Base-by-base conservation (phyloP, 1,139 yeast species). In the Suhomyces chickasaworum region DNA sequence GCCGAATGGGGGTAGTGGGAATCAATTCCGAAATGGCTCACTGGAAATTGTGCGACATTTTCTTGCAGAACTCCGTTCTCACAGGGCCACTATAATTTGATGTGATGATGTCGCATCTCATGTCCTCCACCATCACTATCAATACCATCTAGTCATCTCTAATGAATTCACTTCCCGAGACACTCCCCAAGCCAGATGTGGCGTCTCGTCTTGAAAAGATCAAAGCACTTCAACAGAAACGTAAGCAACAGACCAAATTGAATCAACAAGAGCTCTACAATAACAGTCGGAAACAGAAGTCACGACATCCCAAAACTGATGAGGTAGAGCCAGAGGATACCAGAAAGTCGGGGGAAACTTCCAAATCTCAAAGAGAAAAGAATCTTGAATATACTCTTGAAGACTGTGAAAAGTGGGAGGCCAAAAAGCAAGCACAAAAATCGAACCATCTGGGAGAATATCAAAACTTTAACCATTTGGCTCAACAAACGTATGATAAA, bases 341-440 rank as follows among this genome's bases (percentile, higher is more conserved):
- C 20, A 16, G 16, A 33, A 33, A 33, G n/a, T 33, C 37, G 5
- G 15, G 9, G 17, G 32, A 15, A 8, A 7, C 30, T 12, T 71
- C 68, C 13, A 63, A 55, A 3, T 77, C 75, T 0, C 71, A 67
- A 21, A 61, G 81, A 15, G 56, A 66, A 39, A 68, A 77, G 42
- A 77, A 79, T 4, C 68, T 86, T 73, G 79, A 77, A 42, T 88
- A 86, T 69, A 77, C 89, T 0, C 77, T 86, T 2, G 84, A 81
- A 47, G 88, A 89, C 45, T 77, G 82, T 45, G 89, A 84, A 54
- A 70, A 72, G 45, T 87, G 95, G 93, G 79, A 80, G 22, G 66
- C 64, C 32, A 75, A 71, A 51, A 63, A 60, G 31, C 55, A 53
- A 23, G 42, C 50, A 4, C 47, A 44, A 36, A 34, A 44, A 17